These are phyloP conservation scores for Neostapfia colusana DNA, from an alignment of 176 grass and related monocot species.

Conservation along the genomic window DNA sequence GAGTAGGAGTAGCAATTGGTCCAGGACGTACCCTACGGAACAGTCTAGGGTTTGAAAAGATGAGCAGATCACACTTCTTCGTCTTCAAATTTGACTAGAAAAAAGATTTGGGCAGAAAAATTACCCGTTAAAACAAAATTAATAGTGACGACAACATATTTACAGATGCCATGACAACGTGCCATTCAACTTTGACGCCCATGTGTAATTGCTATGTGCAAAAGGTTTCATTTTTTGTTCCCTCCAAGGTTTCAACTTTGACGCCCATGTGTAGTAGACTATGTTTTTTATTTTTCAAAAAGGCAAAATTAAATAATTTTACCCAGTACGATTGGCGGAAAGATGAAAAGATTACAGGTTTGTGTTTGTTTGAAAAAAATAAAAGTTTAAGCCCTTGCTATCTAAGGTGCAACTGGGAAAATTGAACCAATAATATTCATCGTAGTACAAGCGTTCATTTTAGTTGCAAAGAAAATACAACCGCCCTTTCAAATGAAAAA, in stretches of 20 bases:
- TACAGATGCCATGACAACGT: no score
- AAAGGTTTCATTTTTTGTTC: no score
- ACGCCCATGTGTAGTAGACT: no score
- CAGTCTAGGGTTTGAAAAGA: conserved; percentile 10
- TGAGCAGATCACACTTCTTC: not conserved
- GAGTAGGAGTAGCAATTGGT: not conserved
- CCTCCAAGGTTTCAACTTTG: no score
- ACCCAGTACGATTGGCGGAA: not conserved
- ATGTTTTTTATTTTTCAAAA: no score
- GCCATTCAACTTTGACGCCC: no score
- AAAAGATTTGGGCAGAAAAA: not conserved
- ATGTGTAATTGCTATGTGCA: no score
- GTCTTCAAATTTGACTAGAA: not conserved
- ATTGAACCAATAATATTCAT: not conserved
- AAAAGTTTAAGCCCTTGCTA: not conserved
- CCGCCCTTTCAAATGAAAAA: not conserved
- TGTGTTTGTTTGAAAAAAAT: not conserved
- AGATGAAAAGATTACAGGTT: not conserved
- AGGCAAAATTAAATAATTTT: not conserved
- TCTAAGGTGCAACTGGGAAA: not conserved
- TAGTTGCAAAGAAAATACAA: no score
- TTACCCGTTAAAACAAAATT: not conserved
- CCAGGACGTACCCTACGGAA: not conserved
- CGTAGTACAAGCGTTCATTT: conserved; percentile 26
- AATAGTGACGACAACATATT: no score